phyloP scores from a whole-genome alignment of 2,329 filamentous ascomycete species.

The Daldinia eschscholtzii region DNA sequence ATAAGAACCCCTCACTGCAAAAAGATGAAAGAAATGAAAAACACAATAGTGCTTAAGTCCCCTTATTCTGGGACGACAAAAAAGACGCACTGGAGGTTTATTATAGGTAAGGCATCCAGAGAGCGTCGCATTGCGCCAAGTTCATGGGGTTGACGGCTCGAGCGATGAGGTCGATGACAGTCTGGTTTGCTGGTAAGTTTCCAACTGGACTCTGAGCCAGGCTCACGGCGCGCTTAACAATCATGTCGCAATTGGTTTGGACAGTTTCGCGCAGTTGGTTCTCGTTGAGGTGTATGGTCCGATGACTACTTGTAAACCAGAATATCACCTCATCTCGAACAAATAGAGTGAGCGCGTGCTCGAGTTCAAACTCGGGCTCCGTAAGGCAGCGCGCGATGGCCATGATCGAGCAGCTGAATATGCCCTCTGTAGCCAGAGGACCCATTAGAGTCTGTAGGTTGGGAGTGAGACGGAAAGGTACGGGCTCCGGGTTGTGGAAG shows the following conservation, averaged over 20 bases:
- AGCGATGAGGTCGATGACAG: slow-evolving; percentile 93
- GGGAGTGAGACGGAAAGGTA: slow-evolving; percentile 96
- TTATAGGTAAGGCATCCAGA: slow-evolving; percentile 98
- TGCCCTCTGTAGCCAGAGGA: slow-evolving; percentile 93
- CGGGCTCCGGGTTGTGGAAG: slow-evolving; percentile 94
- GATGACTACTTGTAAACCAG: slow-evolving; percentile 88
- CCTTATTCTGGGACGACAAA: neutral
- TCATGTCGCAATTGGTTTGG: slow-evolving; percentile 86
- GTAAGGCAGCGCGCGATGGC: slow-evolving; percentile 94
- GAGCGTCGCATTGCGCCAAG: slow-evolving; percentile 85
- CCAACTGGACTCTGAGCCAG: slow-evolving; percentile 82
- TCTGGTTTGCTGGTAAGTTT: slow-evolving; percentile 94
- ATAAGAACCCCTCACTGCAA: neutral
- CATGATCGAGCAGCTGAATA: slow-evolving; percentile 96
- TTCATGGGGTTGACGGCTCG: slow-evolving; percentile 93
- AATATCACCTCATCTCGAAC: slow-evolving; percentile 98
- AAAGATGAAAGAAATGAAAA: neutral
- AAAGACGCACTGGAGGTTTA: neutral
- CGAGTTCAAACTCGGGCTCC: slow-evolving; percentile 89
- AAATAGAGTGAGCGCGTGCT: slow-evolving; percentile 93
- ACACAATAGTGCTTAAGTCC: neutral
- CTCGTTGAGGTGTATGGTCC: slow-evolving; percentile 70
- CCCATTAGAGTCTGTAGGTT: slow-evolving; percentile 98
- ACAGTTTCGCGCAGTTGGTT: slow-evolving; percentile 82
- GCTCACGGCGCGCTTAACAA: slow-evolving; percentile 90